A percentile compares a stretch with the other conserved stretches of the same genome.
Evolutionary conservation across 495 filamentous ascomycete genomes (phyloP).

Genomic region (Daldinia grandis): DNA sequence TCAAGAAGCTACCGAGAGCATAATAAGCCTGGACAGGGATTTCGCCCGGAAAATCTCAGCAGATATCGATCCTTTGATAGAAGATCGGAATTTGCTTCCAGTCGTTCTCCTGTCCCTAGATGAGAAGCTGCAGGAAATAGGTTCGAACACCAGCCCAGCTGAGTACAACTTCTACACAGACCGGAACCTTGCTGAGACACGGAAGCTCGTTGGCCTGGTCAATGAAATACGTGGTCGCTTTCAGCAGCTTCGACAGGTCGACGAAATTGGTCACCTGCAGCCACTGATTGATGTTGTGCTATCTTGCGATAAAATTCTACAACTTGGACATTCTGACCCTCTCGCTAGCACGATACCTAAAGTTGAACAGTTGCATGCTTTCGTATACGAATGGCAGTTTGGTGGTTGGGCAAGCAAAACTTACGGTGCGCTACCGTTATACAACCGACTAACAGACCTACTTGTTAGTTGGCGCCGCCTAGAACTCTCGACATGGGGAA

Average conservation of each 20-base stretch:
- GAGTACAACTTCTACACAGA: conserved; percentile 91
- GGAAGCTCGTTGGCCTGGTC: conserved; percentile 71
- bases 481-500: conserved; percentile 90
- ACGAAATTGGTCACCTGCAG: conserved; percentile 66
- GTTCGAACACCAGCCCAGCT: conserved; percentile 41
- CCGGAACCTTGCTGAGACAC: conserved; percentile 75
- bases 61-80: conserved; percentile 39
- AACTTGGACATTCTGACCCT: conserved; percentile 81
- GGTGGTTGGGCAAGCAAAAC: conserved; percentile 80
- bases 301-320: conserved; percentile 75
- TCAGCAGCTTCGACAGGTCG: conserved; percentile 67
- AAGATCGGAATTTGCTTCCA: conserved; percentile 65
- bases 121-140: conserved; percentile 63
- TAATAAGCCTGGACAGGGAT: conserved; percentile 49
- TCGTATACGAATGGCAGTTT: conserved; percentile 90
- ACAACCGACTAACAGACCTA: conserved; percentile 75
- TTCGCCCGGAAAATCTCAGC: conserved; percentile 50
- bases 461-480: conserved; percentile 88
- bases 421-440: conserved; percentile 72
- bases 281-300: conserved; percentile 75
- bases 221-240: conserved; percentile 74
- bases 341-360: conserved; percentile 83
- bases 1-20: conserved; percentile 45
- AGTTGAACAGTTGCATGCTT: conserved; percentile 81
- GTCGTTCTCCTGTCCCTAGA: conserved; percentile 71